A percentile compares a stretch with the other conserved stretches of the same genome.
Evolutionary conservation across 148 eudicot species (phyloP).

Genomic region (Chenopodium quinoa): DNA sequence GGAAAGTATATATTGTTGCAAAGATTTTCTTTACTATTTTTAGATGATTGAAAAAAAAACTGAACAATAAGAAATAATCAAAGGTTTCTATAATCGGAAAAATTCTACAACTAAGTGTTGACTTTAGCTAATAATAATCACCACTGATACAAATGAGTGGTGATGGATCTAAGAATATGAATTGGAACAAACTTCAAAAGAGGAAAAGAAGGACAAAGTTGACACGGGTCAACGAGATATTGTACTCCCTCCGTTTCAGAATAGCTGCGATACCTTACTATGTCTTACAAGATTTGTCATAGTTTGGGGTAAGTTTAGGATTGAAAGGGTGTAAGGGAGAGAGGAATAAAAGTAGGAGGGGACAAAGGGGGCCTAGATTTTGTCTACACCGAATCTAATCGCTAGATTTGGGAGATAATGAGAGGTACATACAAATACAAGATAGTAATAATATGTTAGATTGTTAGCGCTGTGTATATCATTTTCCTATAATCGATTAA

Average conservation of each 20-base stretch:
- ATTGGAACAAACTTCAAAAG: background rate
- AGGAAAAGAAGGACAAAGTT: background rate
- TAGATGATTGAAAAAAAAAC: background rate
- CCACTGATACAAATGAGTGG: background rate
- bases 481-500: too few relatives aligned
- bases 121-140: too few relatives aligned
- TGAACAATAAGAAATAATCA: background rate
- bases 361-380: background rate
- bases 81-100: background rate
- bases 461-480: too few relatives aligned
- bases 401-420: slow-evolving; percentile 24
- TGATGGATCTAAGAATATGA: background rate
- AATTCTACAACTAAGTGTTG: background rate
- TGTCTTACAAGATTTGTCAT: too few relatives aligned
- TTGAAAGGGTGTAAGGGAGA: background rate
- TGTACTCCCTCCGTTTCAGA: too few relatives aligned
- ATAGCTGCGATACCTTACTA: too few relatives aligned
- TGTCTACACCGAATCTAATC: slow-evolving; percentile 22
- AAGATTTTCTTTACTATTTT: background rate
- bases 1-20: background rate
- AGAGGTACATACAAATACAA: background rate
- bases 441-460: background rate
- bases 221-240: slow-evolving; percentile 17
- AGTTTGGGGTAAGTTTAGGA: background rate
- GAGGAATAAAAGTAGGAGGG: background rate